Evolutionary conservation across 768 basidiomycete genomes (phyloP), one percentile per base, ranked within the genome.

Genomic region (Boletus reticulatus): DNA sequence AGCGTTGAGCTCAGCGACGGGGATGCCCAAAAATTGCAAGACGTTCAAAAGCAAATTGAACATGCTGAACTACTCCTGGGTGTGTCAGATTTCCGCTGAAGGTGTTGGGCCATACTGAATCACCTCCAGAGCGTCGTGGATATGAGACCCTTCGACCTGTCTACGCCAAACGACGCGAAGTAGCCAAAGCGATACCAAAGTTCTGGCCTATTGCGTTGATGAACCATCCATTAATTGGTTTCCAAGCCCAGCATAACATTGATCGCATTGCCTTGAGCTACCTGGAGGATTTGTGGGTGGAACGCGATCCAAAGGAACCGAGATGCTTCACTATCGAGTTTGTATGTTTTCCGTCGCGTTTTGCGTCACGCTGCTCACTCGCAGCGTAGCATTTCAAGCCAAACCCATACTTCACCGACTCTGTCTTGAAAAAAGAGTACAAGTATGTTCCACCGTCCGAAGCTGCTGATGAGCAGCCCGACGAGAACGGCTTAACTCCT

Each of bases 191-290:
- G 24, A 90, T 94, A 67, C 71, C 80, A 52, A 87, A 86, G 67
- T 93, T 93, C 75, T 94, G 92, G 92, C 82, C 88, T n/a, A 80
- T 88, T 57, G 88, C 91, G 42, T 76, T 94, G 63, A 81, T 90
- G 83, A 89, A 91, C 75, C 76, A 90, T 72, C 62, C 67, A 46
- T 62, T 84, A 61, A 74, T 92, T 67, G 77, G 82, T 37, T 75
- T 86, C 62, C 83, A 87, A 68, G 79, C 79, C 32, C 86, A 88
- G 66, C 89, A 91, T 68, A 80, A 76, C 50, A 80, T 85, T 19
- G 94, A 97, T 73, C 84, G 87, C 68, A 78, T 84, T 58, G 94
- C 94, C 13, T 72, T 97, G 73, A 85, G 81, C 70, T 91, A 88
- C 70, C 76, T 95, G 55, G 87, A 92, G 67, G 92, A 96, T 64